Conservation (phyloP, 257 asterid species). For the Plantago ovata region DNA sequence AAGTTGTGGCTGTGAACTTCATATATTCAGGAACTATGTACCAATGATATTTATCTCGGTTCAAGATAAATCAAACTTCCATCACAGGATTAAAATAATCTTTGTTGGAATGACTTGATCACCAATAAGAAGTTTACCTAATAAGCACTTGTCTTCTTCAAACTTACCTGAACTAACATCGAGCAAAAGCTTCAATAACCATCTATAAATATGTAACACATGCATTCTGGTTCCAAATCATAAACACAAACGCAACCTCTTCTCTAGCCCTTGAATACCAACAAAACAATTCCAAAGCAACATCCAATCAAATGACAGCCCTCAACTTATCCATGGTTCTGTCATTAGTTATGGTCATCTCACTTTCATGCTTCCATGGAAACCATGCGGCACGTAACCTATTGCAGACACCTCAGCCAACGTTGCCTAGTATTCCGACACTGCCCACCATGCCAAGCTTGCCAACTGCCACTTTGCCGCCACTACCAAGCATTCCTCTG, state of each 20-base stretch:
- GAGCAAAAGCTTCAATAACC: neutral
- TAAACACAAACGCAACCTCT: neutral
- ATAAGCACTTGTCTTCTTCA: neutral
- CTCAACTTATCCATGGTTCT: neutral
- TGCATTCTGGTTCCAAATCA: no score
- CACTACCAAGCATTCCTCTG: constrained; percentile 16
- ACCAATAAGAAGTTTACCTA: neutral
- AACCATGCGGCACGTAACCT: constrained; percentile 15
- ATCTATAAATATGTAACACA: no score
- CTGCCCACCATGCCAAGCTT: constrained; percentile 17
- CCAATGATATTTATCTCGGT: no score
- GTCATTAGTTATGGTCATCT: constrained; percentile 1
- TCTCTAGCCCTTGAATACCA: neutral
- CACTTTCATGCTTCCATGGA: constrained; percentile 12
- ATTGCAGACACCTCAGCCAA: constrained; percentile 20
- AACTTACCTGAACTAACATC: neutral
- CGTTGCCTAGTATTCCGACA: constrained; percentile 14
- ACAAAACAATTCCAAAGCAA: neutral
- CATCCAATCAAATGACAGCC: constrained; percentile 18
- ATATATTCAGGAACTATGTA: no score
- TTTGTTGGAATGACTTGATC: no score
- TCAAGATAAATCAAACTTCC: no score
- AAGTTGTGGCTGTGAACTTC: no score
- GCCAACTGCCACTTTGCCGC: constrained; percentile 14
- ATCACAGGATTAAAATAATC: no score